Percentiles rank a stretch among this genome's conserved stretches.
These are phyloP conservation scores for Biancaea sappan DNA, from an alignment of 306 rosid species.

Conservation along the genomic window DNA sequence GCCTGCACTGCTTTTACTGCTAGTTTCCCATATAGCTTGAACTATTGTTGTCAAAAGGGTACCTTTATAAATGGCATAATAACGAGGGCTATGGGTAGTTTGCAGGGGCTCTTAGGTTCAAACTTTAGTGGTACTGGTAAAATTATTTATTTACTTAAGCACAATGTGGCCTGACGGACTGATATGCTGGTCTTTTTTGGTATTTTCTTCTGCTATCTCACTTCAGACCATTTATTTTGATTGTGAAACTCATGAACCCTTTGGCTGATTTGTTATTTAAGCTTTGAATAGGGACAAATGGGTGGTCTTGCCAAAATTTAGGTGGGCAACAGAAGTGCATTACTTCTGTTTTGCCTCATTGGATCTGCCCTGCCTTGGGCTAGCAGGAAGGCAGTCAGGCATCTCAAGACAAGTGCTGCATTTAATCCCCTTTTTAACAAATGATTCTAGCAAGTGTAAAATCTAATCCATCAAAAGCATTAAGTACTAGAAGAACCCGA, in stretches of 20 bases:
- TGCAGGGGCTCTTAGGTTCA: background rate
- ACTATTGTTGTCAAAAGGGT: slow-evolving; percentile 11
- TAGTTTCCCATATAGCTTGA: background rate
- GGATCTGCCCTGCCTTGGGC: background rate
- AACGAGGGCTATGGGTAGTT: background rate
- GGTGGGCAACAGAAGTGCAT: background rate
- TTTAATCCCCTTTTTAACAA: too few species aligned
- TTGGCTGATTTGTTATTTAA: slow-evolving; percentile 2
- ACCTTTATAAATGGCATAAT: too few species aligned
- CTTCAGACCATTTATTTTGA: background rate
- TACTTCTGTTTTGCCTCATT: background rate
- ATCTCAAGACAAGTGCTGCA: too few species aligned
- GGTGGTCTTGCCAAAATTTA: slow-evolving; percentile 3
- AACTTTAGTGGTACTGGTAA: too few species aligned
- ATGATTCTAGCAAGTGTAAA: too few species aligned
- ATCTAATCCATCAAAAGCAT: too few species aligned
- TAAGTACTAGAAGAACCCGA: too few species aligned
- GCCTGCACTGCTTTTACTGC: background rate
- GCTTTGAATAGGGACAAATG: background rate
- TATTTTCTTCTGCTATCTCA: background rate
- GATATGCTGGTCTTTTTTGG: background rate
- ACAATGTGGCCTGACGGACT: slow-evolving; percentile 2
- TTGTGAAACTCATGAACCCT: background rate
- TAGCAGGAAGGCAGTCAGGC: background rate
- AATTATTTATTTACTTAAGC: slow-evolving; percentile 5